Conservation (phyloP, 768 basidiomycete genomes). For the Pilatotrama ljubarskyi region DNA sequence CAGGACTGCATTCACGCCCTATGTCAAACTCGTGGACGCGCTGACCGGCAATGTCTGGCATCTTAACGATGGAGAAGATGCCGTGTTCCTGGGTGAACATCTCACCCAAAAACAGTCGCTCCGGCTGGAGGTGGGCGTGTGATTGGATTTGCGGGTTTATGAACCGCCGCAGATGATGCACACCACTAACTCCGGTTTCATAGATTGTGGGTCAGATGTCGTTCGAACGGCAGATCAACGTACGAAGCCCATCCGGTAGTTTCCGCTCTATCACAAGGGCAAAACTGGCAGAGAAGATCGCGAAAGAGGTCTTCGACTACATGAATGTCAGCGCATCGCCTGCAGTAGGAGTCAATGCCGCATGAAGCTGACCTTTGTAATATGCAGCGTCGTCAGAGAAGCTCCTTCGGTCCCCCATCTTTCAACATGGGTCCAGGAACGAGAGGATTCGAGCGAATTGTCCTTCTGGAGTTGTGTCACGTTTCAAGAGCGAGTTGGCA, state of each 20-base stretch:
- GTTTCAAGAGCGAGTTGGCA: constrained; percentile 25
- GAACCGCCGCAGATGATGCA: neutral
- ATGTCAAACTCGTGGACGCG: constrained; percentile 8
- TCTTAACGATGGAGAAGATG: constrained; percentile 3
- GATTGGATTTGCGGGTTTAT: no score
- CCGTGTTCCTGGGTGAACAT: constrained; percentile 11
- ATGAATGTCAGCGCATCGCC: constrained; percentile 1
- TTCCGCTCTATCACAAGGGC: constrained; percentile 8
- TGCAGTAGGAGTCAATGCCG: neutral
- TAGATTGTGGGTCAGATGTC: constrained; percentile 3
- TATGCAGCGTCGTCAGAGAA: constrained; percentile 2
- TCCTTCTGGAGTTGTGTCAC: constrained; percentile 22
- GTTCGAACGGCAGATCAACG: constrained; percentile 18
- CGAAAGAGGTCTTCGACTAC: constrained; percentile 13
- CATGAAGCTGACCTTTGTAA: neutral
- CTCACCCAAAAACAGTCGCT: constrained; percentile 16
- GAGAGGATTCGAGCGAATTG: constrained; percentile 15
- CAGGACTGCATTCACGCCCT: neutral
- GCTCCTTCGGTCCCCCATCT: neutral
- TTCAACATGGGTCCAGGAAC: constrained; percentile 4
- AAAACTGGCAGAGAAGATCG: constrained; percentile 18
- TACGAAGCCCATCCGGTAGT: constrained; percentile 5
- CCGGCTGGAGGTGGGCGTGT: constrained; percentile 15
- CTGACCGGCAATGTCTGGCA: neutral
- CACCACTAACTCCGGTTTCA: neutral